Conservation (phyloP, 495 filamentous ascomycete species). For the Aspergillus campestris region DNA sequence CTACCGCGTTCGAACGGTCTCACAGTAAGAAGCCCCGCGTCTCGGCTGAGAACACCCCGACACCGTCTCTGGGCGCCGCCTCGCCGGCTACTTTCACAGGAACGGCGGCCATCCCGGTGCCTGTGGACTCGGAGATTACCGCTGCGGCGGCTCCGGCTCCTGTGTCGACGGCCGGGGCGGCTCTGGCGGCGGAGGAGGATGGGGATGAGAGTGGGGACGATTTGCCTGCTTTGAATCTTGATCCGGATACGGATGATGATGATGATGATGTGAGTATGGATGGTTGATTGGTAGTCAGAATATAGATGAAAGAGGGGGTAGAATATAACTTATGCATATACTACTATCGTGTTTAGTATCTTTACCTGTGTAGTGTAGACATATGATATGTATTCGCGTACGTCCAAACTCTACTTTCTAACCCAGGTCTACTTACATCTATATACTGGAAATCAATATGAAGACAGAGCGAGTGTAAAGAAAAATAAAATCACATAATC, state of each 20-base stretch:
- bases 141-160: background rate
- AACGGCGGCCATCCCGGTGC: constrained; percentile 9
- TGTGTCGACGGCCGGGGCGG: background rate
- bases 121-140: background rate
- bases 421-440: constrained; percentile 4
- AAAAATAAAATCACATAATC: constrained; percentile 19
- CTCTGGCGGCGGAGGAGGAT: constrained; percentile 4
- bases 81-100: constrained; percentile 8
- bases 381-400: background rate
- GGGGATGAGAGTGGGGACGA: constrained; percentile 43
- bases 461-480: background rate
- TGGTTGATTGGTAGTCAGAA: constrained; percentile 12
- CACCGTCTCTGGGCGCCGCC: constrained; percentile 4
- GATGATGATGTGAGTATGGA: constrained; percentile 31
- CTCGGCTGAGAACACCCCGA: constrained; percentile 1
- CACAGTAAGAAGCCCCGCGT: constrained; percentile 27
- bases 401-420: constrained; percentile 2
- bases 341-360: background rate
- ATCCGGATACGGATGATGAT: constrained; percentile 38
- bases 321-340: background rate
- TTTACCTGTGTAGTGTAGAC: too few relatives aligned
- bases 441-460: background rate
- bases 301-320: background rate
- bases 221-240: constrained; percentile 39
- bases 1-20: constrained; percentile 5